phyloP scores from a whole-genome alignment of 1,139 yeast genomes.

The Geotrichum phurueaensis region DNA sequence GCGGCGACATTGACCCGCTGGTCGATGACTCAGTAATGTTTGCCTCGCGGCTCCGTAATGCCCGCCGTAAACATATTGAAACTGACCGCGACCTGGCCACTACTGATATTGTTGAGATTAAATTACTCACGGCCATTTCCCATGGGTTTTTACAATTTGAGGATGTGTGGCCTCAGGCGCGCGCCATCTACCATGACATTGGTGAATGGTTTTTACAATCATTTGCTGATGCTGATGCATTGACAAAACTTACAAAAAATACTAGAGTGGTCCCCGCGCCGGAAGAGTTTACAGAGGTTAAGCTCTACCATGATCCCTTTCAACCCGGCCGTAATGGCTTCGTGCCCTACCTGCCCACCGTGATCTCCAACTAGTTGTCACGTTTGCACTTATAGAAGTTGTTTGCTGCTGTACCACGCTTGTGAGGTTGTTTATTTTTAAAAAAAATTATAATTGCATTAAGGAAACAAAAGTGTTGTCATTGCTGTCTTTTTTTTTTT shows the following conservation, averaged over 20 bases:
- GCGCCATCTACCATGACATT: slow-evolving; percentile 17
- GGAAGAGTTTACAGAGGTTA: not conserved
- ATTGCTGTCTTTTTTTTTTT: no score
- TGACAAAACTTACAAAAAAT: not conserved
- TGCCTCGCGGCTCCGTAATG: slow-evolving; percentile 37
- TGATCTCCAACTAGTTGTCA: not conserved
- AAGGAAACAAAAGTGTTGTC: no score
- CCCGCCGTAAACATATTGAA: slow-evolving; percentile 7
- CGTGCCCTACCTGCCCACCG: not conserved
- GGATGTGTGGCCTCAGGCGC: slow-evolving; percentile 37
- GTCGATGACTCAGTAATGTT: slow-evolving; percentile 23
- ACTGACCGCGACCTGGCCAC: not conserved
- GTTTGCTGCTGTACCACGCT: no score
- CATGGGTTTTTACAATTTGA: slow-evolving; percentile 45
- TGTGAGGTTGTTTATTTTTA: no score
- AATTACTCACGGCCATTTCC: slow-evolving; percentile 38
- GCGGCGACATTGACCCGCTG: slow-evolving; percentile 24
- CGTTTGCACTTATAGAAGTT: no score
- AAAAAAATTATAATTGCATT: no score
- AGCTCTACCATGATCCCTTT: not conserved
- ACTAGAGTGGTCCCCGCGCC: not conserved
- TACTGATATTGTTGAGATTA: slow-evolving; percentile 29
- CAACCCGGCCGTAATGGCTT: not conserved
- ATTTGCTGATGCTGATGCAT: slow-evolving; percentile 15
- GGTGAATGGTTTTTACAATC: slow-evolving; percentile 22